Base-by-base conservation (phyloP, 202 grass and related monocot species). In the Setaria italica region DNA sequence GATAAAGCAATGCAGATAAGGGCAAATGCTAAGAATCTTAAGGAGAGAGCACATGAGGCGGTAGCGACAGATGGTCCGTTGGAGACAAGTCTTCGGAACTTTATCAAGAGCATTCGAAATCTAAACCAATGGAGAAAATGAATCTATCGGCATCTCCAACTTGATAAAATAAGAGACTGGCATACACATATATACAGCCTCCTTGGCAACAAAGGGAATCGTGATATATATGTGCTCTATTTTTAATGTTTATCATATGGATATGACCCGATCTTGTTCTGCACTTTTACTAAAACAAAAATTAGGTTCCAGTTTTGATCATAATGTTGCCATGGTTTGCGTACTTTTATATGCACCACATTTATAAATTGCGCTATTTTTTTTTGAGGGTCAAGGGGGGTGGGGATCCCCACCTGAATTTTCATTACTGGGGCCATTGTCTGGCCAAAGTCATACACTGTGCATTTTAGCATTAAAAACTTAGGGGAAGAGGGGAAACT, bases 81-180 rank as follows among this genome's bases (percentile, higher is more conserved):
- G 35, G 47, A 92, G 9, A 54, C 7, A 11, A 84, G 59, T 10
- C 81, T 84, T 5, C 46, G 12, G 53, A 34, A 4, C 0, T 89
- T 92, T 21, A 6, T 84, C 35, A 17, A 84, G 14, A 21, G 25
- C 50, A 57, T 25, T 19, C 63, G 48, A 32, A n/a, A 55, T 76
- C 71, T 41, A 20, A 19, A 8, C 16, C 8, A 5, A 5, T 72
- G 16, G 8, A 4, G 21, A 20, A 62, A 35, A 65, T 11, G 8
- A 43, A 17, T 37, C 29, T 9, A 2, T 66, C 16, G 35, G 45
- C 25, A 34, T 51, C 42, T 49, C 17, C 11, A 37, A 35, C 9
- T 13, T 65, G 57, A 16, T 47, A 42, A n/a, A 25, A 4, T 60
- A 76, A 55, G 50, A 15, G 12, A 11, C 5, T 56, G 2, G 17